phyloP scores from a whole-genome alignment of 1,139 yeast genomes.

The Lodderomyces jiufengensis region DNA sequence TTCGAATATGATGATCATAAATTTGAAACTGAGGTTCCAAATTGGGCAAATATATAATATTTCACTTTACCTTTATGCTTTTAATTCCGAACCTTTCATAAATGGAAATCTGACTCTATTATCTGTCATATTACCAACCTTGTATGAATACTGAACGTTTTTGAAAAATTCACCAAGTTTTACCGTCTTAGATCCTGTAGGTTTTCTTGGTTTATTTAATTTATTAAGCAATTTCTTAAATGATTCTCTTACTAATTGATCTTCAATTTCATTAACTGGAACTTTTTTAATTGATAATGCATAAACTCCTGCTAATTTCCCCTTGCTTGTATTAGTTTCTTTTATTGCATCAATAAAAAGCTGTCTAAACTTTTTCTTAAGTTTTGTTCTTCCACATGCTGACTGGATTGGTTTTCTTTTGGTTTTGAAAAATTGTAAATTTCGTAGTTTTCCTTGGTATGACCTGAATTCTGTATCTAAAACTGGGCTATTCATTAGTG shows the following conservation, averaged over 20 bases:
- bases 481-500: constrained; percentile 21
- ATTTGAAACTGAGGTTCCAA: constrained; percentile 37
- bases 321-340: neutral
- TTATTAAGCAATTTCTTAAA: neutral
- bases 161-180: neutral
- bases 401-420: constrained; percentile 29
- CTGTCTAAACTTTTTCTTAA: constrained; percentile 20
- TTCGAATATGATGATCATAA: constrained; percentile 13
- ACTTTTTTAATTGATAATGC: constrained; percentile 31
- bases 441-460: constrained; percentile 29
- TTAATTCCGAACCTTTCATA: neutral
- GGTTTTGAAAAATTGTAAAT: constrained; percentile 22
- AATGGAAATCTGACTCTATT: constrained; percentile 4
- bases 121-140: constrained; percentile 1
- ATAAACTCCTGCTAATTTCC: constrained; percentile 39
- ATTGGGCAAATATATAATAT: constrained; percentile 31
- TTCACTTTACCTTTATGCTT: neutral
- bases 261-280: constrained; percentile 35
- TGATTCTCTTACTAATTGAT: constrained; percentile 18
- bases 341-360: constrained; percentile 9
- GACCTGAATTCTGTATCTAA: constrained; percentile 20
- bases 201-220: neutral
- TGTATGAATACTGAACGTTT: constrained; percentile 1
- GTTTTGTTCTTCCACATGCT: constrained; percentile 31
- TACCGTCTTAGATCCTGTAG: neutral